These are phyloP conservation scores for Monilinia fructicola DNA, from an alignment of 2,329 filamentous ascomycete species.

Conservation along the genomic window DNA sequence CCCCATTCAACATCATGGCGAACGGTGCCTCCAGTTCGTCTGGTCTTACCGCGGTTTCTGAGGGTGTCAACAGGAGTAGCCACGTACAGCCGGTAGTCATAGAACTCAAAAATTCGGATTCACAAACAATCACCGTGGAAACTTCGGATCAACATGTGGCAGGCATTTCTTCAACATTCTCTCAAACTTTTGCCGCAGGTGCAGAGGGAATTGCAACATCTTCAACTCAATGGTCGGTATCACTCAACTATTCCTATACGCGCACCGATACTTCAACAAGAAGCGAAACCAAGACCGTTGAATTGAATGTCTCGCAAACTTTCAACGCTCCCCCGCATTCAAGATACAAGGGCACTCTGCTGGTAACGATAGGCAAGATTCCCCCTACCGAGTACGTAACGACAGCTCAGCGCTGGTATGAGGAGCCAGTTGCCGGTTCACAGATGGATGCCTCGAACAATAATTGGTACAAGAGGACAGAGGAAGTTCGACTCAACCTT, in stretches of 20 bases:
- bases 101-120: neutral
- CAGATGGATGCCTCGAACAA: neutral
- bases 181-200: too few species aligned
- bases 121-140: slow-evolving; percentile 9
- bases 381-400: neutral
- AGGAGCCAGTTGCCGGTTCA: neutral
- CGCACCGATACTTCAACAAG: neutral
- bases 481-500: slow-evolving; percentile 4
- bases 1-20: neutral
- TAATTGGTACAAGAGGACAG: slow-evolving; percentile 1
- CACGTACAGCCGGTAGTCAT: neutral
- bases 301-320: neutral
- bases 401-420: slow-evolving; percentile 8
- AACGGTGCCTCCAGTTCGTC: neutral
- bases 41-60: neutral
- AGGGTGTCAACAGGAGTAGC: neutral
- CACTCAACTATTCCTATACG: neutral
- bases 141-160: slow-evolving; percentile 7
- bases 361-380: neutral
- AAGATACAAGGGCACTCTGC: slow-evolving; percentile 4
- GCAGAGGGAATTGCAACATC: neutral
- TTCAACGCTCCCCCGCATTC: neutral
- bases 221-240: slow-evolving; percentile 5
- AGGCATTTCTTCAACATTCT: neutral
- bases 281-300: neutral